A percentile compares a stretch with the other conserved stretches of the same genome.
Conservation (phyloP, 2,329 filamentous ascomycete genomes). For the Phaeosphaeria sp. region DNA sequence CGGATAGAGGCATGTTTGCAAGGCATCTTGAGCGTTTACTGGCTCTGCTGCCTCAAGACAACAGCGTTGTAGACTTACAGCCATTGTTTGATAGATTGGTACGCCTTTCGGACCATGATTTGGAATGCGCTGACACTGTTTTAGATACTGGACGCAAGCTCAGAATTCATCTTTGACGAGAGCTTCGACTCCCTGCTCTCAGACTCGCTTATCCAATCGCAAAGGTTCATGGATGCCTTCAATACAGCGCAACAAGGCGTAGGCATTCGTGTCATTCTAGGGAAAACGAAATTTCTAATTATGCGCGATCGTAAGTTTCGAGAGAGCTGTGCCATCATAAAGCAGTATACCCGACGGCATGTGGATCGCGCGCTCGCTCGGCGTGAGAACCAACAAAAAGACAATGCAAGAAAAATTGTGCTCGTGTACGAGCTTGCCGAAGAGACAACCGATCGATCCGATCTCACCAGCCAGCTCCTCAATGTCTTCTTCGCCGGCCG, state of each 20-base stretch:
- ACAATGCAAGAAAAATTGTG: constrained; percentile 33
- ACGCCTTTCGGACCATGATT: background rate
- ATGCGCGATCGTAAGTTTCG: constrained; percentile 17
- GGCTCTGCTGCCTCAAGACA: constrained; percentile 7
- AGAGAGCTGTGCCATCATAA: constrained; percentile 9
- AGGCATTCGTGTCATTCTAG: constrained; percentile 12
- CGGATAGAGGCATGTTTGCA: constrained; percentile 16
- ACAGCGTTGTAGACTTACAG: constrained; percentile 11
- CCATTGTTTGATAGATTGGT: constrained; percentile 17
- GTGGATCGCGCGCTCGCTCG: constrained; percentile 23
- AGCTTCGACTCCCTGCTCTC: constrained; percentile 36
- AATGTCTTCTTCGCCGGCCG: constrained; percentile 47
- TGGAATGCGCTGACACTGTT: background rate
- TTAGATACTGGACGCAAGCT: constrained; percentile 47
- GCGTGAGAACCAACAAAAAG: constrained; percentile 17
- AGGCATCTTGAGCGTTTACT: constrained; percentile 15
- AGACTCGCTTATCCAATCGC: constrained; percentile 20
- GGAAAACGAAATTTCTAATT: constrained; percentile 17
- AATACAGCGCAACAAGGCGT: constrained; percentile 18
- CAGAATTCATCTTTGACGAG: constrained; percentile 52
- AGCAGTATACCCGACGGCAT: constrained; percentile 11
- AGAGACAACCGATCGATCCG: constrained; percentile 45
- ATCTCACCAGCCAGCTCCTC: constrained; percentile 48
- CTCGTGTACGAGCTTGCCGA: constrained; percentile 49
- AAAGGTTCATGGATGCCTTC: constrained; percentile 16